A percentile compares a stretch with the other conserved stretches of the same genome.
These are phyloP conservation scores for Tetrahymena thermophila DNA, from an alignment of 73 alveolate genomes.

Conservation along the genomic window DNA sequence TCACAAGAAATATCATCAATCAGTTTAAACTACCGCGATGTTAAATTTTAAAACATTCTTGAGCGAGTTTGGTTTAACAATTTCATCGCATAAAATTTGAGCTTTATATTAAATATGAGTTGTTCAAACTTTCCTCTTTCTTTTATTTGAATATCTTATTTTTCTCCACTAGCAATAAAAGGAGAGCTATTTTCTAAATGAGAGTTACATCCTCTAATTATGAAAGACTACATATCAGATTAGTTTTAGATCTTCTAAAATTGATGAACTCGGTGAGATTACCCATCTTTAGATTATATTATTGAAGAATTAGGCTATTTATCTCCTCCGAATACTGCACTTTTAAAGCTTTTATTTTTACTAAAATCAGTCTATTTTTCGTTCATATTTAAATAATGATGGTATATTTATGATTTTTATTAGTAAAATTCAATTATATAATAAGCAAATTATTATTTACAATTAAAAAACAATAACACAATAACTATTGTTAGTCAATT, in stretches of 20 bases:
- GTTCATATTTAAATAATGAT: background rate
- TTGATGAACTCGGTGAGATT: background rate
- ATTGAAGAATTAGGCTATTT: background rate
- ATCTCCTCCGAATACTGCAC: background rate
- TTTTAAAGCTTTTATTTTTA: background rate
- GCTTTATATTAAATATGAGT: background rate
- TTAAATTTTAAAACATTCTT: background rate
- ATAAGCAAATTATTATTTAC: too few species aligned
- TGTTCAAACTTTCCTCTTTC: background rate
- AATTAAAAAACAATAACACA: too few species aligned
- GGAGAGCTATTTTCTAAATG: background rate
- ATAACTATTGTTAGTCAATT: too few species aligned
- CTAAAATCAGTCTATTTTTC: background rate
- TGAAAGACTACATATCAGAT: background rate
- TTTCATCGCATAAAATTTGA: background rate
- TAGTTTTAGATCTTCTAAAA: background rate
- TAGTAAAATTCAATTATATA: too few species aligned
- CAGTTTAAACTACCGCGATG: background rate
- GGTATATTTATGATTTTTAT: background rate
- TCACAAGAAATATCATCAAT: background rate
- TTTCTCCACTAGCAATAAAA: background rate
- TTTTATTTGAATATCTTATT: background rate
- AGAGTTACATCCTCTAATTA: background rate
- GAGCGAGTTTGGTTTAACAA: background rate
- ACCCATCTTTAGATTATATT: background rate